These are phyloP conservation scores for Avena sativa DNA, from an alignment of 176 grass and related monocot species.

Conservation along the genomic window DNA sequence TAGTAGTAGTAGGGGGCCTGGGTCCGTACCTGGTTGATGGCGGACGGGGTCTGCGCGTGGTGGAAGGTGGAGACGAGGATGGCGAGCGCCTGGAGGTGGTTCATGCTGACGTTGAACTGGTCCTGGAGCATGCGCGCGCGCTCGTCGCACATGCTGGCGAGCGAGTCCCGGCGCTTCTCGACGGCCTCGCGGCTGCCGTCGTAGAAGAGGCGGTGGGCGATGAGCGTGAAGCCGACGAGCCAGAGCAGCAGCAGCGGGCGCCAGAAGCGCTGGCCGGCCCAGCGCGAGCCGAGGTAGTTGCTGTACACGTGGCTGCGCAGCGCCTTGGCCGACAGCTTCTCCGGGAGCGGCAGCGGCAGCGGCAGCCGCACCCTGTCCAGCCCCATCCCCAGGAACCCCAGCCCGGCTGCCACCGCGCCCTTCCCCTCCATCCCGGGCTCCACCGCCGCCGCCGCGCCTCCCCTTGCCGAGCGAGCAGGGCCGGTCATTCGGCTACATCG, in stretches of 20 bases:
- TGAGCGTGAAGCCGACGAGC: constrained; percentile 40
- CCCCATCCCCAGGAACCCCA: constrained; percentile 44
- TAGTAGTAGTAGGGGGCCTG: not conserved
- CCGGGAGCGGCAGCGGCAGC: constrained; percentile 41
- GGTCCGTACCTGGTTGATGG: constrained; percentile 79
- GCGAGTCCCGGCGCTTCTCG: constrained; percentile 70
- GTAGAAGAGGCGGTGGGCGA: constrained; percentile 28
- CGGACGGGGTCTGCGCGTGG: constrained; percentile 79
- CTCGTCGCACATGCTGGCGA: constrained; percentile 94
- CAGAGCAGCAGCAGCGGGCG: constrained; percentile 57
- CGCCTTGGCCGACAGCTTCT: constrained; percentile 58
- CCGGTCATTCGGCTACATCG: constrained; percentile 47
- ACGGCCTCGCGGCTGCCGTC: constrained; percentile 45
- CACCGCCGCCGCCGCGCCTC: not conserved
- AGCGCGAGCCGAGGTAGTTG: constrained; percentile 56
- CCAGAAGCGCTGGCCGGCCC: constrained; percentile 47
- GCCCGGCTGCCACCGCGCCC: constrained; percentile 14
- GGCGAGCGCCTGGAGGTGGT: constrained; percentile 95
- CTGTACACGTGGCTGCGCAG: constrained; percentile 56
- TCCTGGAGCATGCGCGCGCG: constrained; percentile 96
- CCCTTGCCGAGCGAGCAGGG: not conserved
- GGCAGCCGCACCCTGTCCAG: constrained; percentile 36
- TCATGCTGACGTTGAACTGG: constrained; percentile 99
- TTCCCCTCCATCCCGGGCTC: constrained; percentile 43
- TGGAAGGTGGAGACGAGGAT: constrained; percentile 96